Percentiles rank a stretch among this genome's conserved stretches.
Conservation (phyloP, 495 filamentous ascomycete genomes). For the Recurvomyces mirabilis region DNA sequence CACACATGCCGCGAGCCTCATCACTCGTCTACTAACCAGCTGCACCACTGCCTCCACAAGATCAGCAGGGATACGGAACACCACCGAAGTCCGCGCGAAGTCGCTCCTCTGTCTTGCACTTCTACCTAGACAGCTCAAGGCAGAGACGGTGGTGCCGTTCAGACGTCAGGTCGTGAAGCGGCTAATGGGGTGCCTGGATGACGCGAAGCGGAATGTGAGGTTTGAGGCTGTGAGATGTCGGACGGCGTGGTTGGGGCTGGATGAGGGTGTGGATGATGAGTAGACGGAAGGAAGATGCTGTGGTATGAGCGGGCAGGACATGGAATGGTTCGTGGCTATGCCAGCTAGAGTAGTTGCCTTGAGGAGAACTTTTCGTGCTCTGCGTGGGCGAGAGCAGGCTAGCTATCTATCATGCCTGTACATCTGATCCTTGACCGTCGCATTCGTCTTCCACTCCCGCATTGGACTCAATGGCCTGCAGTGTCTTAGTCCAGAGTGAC, state of each 20-base stretch:
- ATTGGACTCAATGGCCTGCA: no score
- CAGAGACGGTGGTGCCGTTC: conserved; percentile 44
- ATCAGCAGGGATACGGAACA: no score
- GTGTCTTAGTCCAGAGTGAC: conserved; percentile 34
- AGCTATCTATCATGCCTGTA: no score
- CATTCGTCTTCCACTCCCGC: neutral
- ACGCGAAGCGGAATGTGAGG: conserved; percentile 55
- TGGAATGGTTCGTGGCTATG: no score
- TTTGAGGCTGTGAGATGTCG: conserved; percentile 59
- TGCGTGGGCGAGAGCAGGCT: no score
- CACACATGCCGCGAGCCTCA: conserved; percentile 49
- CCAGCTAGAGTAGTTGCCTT: no score
- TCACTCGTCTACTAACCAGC: conserved; percentile 47
- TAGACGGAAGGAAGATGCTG: conserved; percentile 6
- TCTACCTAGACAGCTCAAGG: conserved; percentile 38
- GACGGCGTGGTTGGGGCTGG: conserved; percentile 54
- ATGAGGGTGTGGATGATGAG: conserved; percentile 49
- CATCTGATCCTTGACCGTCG: no score
- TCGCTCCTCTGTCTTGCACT: conserved; percentile 47
- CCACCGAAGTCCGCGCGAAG: conserved; percentile 38
- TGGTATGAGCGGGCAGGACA: no score
- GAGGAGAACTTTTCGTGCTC: no score
- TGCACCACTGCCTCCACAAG: conserved; percentile 21
- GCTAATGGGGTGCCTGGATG: conserved; percentile 48
- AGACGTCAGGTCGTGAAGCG: conserved; percentile 44